phyloP scores from a whole-genome alignment of 2,329 filamentous ascomycete genomes.

The Trichoderma koningiopsis region DNA sequence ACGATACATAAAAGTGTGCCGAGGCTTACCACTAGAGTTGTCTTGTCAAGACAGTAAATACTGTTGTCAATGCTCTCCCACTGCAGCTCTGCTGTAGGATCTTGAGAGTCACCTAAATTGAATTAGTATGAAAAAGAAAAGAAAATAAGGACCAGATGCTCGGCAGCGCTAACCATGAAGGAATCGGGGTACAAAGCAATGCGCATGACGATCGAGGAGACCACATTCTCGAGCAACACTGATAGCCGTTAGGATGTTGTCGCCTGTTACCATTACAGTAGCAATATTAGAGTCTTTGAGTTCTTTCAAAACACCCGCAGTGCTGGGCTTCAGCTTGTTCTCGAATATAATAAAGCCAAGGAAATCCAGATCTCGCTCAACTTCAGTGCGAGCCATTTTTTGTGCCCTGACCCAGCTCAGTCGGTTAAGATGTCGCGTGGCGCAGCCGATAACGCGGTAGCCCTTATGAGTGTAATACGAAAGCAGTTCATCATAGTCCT shows the following conservation, averaged over 20 bases:
- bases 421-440: constrained; percentile 82
- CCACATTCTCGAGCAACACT: constrained; percentile 91
- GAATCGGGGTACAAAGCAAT: constrained; percentile 93
- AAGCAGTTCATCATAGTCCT: constrained; percentile 86
- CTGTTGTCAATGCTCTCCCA: constrained; percentile 97
- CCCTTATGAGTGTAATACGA: constrained; percentile 93
- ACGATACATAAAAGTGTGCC: too few species aligned
- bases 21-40: constrained; percentile 66
- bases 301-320: constrained; percentile 78
- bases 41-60: constrained; percentile 73
- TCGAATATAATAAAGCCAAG: constrained; percentile 98
- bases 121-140: not conserved
- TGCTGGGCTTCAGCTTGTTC: constrained; percentile 93
- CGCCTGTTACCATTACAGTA: constrained; percentile 94
- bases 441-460: constrained; percentile 94
- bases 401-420: constrained; percentile 93
- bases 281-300: constrained; percentile 81
- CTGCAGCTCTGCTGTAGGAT: constrained; percentile 70
- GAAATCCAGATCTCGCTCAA: constrained; percentile 82
- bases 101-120: constrained; percentile 64
- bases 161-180: constrained; percentile 58
- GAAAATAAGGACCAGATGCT: not conserved
- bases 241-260: constrained; percentile 96
- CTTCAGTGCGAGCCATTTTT: constrained; percentile 86
- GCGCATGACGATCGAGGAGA: constrained; percentile 75